phyloP scores from a whole-genome alignment of 306 rosid species.

The Luffa acutangula region DNA sequence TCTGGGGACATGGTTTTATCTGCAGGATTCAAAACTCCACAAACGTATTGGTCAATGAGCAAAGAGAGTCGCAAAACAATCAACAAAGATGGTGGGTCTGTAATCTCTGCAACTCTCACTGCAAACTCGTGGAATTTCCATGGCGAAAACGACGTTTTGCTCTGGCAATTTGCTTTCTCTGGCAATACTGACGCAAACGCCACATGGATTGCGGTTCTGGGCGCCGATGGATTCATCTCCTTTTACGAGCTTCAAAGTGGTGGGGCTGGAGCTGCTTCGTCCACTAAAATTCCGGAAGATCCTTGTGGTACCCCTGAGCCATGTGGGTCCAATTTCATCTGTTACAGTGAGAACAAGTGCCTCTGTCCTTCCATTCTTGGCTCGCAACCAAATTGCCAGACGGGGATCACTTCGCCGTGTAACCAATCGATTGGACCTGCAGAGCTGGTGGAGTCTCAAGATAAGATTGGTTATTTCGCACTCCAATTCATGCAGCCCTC shows the following conservation, averaged over 20 bases:
- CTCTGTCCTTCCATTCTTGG: conserved; percentile 57
- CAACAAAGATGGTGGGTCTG: conserved; percentile 34
- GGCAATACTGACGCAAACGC: conserved; percentile 20
- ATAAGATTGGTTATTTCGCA: conserved; percentile 50
- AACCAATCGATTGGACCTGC: conserved; percentile 9
- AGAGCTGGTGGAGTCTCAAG: conserved; percentile 40
- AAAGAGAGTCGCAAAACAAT: conserved; percentile 42
- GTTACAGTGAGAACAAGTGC: conserved; percentile 37
- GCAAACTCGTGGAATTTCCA: conserved; percentile 78
- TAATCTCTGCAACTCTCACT: conserved; percentile 33
- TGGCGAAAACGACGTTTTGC: conserved; percentile 34
- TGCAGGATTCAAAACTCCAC: conserved; percentile 49
- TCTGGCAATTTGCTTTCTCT: conserved; percentile 60
- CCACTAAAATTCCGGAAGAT: conserved; percentile 42
- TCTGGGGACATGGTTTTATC: conserved; percentile 56
- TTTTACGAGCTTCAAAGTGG: conserved; percentile 39
- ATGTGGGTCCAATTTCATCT: conserved; percentile 51
- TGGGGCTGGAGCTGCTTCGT: conserved; percentile 20
- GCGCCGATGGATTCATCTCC: conserved; percentile 49
- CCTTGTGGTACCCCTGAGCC: conserved; percentile 61
- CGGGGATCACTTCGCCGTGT: conserved; percentile 56
- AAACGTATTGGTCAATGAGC: conserved; percentile 76
- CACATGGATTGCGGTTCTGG: conserved; percentile 69
- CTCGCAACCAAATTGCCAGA: conserved; percentile 41
- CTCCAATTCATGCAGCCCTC: conserved; percentile 47